Conservation (phyloP, 805 yeast genomes). For the Suhomyces sp. region DNA sequence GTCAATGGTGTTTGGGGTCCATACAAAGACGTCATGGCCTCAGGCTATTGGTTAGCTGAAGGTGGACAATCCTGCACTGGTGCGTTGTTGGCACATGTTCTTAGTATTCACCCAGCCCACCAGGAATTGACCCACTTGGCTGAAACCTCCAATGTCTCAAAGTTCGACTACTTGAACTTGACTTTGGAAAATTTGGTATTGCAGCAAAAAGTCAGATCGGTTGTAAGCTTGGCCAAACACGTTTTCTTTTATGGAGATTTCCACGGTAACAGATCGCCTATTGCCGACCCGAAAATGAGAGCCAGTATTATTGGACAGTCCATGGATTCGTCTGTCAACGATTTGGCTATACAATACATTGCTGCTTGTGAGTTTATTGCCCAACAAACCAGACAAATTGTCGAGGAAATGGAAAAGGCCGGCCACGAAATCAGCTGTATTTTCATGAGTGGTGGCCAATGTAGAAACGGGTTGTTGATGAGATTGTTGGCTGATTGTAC, state of each 20-base stretch:
- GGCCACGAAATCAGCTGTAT: slow-evolving; percentile 78
- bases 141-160: slow-evolving; percentile 64
- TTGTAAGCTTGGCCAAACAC: slow-evolving; percentile 78
- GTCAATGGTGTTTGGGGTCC: slow-evolving; percentile 99
- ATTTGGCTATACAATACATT: slow-evolving; percentile 78
- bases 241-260: slow-evolving; percentile 92
- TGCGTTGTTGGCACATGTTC: slow-evolving; percentile 82
- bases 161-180: slow-evolving; percentile 80
- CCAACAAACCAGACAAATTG: slow-evolving; percentile 94
- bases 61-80: slow-evolving; percentile 99
- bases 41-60: slow-evolving; percentile 91
- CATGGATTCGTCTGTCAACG: slow-evolving; percentile 84
- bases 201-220: slow-evolving; percentile 60
- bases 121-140: slow-evolving; percentile 66
- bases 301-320: slow-evolving; percentile 91
- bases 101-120: slow-evolving; percentile 86
- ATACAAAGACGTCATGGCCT: slow-evolving; percentile 88
- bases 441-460: slow-evolving; percentile 95
- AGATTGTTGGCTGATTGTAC: slow-evolving; percentile 90
- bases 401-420: slow-evolving; percentile 73
- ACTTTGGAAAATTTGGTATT: slow-evolving; percentile 64
- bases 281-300: slow-evolving; percentile 91
- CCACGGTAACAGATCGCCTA: slow-evolving; percentile 97
- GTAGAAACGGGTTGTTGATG: slow-evolving; percentile 87
- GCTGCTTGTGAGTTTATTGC: slow-evolving; percentile 98